These are phyloP conservation scores for Colletotrichum tabaci DNA, from an alignment of 2,329 filamentous ascomycete species.

Conservation along the genomic window DNA sequence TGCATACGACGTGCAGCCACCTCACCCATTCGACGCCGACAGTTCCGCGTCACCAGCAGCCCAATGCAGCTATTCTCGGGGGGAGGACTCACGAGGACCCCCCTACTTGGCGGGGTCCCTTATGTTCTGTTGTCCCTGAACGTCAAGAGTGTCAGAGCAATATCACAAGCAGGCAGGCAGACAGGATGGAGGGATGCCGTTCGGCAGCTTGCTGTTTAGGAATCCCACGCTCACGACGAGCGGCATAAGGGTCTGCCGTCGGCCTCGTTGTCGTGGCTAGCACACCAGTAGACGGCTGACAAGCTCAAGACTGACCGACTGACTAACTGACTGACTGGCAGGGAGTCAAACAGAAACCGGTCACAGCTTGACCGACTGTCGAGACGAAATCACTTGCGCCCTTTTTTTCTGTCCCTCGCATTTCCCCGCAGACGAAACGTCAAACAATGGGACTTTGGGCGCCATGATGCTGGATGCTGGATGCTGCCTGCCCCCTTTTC, in stretches of 20 bases:
- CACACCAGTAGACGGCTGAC: background rate
- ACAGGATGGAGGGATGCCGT: background rate
- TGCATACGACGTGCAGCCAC: slow-evolving; percentile 31
- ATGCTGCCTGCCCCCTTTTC: slow-evolving; percentile 3
- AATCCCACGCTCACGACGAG: background rate
- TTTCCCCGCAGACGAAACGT: slow-evolving; percentile 26
- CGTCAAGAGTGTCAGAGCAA: background rate
- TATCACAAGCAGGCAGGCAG: slow-evolving; percentile 2
- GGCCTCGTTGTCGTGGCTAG: slow-evolving; percentile 12
- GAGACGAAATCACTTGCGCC: slow-evolving; percentile 9
- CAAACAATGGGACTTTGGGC: slow-evolving; percentile 20
- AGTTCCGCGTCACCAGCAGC: slow-evolving; percentile 14
- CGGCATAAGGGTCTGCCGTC: slow-evolving; percentile 1
- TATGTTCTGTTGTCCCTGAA: no score
- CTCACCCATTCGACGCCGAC: slow-evolving; percentile 26
- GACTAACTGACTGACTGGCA: background rate
- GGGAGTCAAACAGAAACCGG: slow-evolving; percentile 25
- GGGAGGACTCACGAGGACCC: slow-evolving; percentile 4
- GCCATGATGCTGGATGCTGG: slow-evolving; percentile 1
- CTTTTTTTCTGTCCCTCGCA: background rate
- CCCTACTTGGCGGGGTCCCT: background rate
- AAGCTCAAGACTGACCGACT: background rate
- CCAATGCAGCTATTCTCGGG: slow-evolving; percentile 21
- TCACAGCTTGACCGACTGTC: slow-evolving; percentile 14
- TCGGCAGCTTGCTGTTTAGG: background rate